Evolutionary conservation across 345 rosid genomes (phyloP).

Genomic region (Arabidopsis suecica): DNA sequence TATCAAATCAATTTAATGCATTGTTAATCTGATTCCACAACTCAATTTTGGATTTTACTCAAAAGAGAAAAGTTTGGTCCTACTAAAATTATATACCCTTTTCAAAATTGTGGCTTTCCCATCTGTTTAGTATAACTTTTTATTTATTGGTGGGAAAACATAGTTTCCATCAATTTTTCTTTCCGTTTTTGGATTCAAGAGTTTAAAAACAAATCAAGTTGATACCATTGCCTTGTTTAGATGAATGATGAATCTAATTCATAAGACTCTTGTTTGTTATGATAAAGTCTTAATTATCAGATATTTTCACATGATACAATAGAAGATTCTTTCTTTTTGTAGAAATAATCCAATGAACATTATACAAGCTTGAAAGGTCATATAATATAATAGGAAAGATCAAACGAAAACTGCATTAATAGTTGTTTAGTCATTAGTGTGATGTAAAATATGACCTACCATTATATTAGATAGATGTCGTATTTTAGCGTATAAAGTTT

Average conservation of each 20-base stretch:
- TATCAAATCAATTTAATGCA: conserved; percentile 29
- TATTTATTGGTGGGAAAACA: conserved; percentile 27
- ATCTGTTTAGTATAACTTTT: conserved; percentile 24
- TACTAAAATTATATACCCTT: conserved; percentile 37
- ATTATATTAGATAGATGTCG: conserved; percentile 25
- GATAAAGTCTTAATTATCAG: conserved; percentile 30
- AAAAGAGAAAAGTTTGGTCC: conserved; percentile 35
- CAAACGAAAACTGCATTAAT: conserved; percentile 3
- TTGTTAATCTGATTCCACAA: conserved; percentile 29
- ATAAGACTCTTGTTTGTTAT: background rate
- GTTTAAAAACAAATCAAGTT: conserved; percentile 37
- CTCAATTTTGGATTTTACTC: conserved; percentile 41
- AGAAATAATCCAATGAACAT: conserved; percentile 32
- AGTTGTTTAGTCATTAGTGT: conserved; percentile 1
- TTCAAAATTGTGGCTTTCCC: conserved; percentile 32
- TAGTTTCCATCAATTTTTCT: conserved; percentile 30
- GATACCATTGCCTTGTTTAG: conserved; percentile 24
- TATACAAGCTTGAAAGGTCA: conserved; percentile 25
- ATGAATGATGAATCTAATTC: conserved; percentile 32
- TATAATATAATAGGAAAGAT: conserved; percentile 24
- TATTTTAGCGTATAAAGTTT: conserved; percentile 25
- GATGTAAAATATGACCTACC: conserved; percentile 39
- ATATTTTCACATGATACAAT: conserved; percentile 25
- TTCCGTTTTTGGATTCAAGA: conserved; percentile 39
- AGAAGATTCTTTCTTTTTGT: conserved; percentile 23